Base-by-base conservation (phyloP, 495 filamentous ascomycete genomes). In the Lophiotrema nucula region DNA sequence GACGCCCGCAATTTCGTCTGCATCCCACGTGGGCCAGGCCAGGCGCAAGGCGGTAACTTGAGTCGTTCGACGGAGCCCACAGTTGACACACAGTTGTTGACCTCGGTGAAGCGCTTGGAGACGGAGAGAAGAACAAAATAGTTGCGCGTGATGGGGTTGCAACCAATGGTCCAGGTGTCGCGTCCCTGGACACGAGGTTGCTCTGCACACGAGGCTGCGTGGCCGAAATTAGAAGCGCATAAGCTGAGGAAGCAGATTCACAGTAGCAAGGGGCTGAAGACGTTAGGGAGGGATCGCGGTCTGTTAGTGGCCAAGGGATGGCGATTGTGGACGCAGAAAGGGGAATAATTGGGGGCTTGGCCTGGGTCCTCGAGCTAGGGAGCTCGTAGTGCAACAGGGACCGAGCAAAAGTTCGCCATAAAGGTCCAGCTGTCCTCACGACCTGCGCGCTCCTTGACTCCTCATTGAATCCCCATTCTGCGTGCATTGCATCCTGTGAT, bases 371-470 rank as follows among this genome's bases (percentile, higher is more conserved):
- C 38, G 47, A 57, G 39, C 47, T 47, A 56, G 54, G 53, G 61
- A 59, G 61, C 61, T 59, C 55, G 31, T 15, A n/a, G n/a, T n/a
- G n/a, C n/a, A n/a, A n/a, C n/a, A n/a, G n/a, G n/a, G n/a, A n/a
- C n/a, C n/a, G n/a, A n/a, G n/a, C n/a, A n/a, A n/a, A 6, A 6
- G 39, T 21, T 16, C 25, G 19, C 39, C 56, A 38, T 25, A 60
- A 52, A 35, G 18, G 23, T 21, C 62, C 56, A 65, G 62, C 56
- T 65, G 62, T 51, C 62, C 62, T 65, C 62, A 38, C 26, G 26
- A 46, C 44, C 21, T 28, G 8, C 39, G 24, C 1, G 53, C 59
- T 52, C 53, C 23, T 47, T 55, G 51, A 51, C 38, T 35, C 13
- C 53, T 22, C 35, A 35, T 60, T 33, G 25, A 16, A 16, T 38